Base-by-base conservation (phyloP, 306 rosid species). In the Casuarina equisetifolia region DNA sequence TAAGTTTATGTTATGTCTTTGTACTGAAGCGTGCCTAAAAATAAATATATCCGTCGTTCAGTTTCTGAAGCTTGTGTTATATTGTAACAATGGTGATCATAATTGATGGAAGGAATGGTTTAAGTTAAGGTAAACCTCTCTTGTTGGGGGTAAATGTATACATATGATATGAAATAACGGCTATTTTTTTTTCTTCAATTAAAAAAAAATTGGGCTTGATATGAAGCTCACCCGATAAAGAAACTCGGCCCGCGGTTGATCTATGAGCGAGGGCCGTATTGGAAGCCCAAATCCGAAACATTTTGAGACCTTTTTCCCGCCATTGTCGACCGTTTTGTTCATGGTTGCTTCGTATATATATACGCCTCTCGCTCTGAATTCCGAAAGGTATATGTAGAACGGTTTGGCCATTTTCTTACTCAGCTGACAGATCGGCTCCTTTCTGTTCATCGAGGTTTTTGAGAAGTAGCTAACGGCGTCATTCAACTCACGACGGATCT, bases 361-460 rank as follows among this genome's bases (percentile, higher is more conserved):
- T 69, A 62, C 11, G 35, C 49, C 36, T 38, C 58, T 20, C 84
- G 48, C 71, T 54, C 68, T 45, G 79, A 43, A 70, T 44, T 74
- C 64, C 79, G 16, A n/a, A 6, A 19, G 32, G 32, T 25, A 25
- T 25, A 25, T 25, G 32, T 25, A 25, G 32, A 25, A 25, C 32
- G 32, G 32, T 25, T 25, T 0, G 32, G 32, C 1, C 32, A 25
- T 25, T 25, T 25, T 25, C 32, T 25, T 25, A 25, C 80, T 73
- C 50, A 59, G 68, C 67, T 76, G 68, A n/a, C 70, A 5, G 55
- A 55, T 19, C 48, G 83, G 58, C 48, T 32, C 42, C 50, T 74
- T 63, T 55, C 74, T 55, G 73, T 55, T 74, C 84, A 52, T 19
- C 6, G 63, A 53, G 71, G 43, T 40, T 63, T 69, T 48, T 36